Base-by-base conservation (phyloP, 441 rosid species). In the Erodium moschatum region DNA sequence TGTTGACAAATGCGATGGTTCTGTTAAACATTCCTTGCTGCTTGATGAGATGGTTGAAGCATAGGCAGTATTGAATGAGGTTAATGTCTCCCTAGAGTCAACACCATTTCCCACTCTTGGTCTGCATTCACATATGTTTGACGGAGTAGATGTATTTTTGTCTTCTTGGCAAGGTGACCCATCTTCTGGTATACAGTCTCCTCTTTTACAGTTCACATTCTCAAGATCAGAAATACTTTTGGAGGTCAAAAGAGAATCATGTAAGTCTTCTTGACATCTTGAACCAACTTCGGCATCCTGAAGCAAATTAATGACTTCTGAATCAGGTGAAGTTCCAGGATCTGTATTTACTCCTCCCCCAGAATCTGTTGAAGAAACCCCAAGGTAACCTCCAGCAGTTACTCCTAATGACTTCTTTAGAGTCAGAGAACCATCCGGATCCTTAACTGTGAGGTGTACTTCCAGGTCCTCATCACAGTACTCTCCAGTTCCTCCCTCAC, bases 241-340 rank as follows among this genome's bases (percentile, higher is more conserved):
- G 29, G 83, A 70, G 71, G 73, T 77, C 76, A 75, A 80, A 83
- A 62, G 75, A 69, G 69, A 52, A 76, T 73, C 76, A 35, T 70
- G 81, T 54, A 75, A 76, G 73, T 69, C 81, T 74, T 76, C 89
- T 79, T 69, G 79, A 67, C 69, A 80, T 71, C 79, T 78, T 70
- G 77, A 75, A 74, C 74, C 74, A 63, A 65, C 77, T 75, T 82
- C 85, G 67, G 80, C 69, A 71, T 87, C 97, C 72, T 90, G 86
- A 78, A 79, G 82, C 73, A 77, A 56, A 83, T 91, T 88, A 50
- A 89, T 88, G 66, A 89, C 96, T 84, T 91, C 97, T n/a, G 99
- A 94, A 85, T 94, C 99, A 10, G 99, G 99, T 74, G 99, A 94
- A 75, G 97, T 89, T 83, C 87, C 97, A 67, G 91, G 83, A 73